Base-by-base conservation (phyloP, 2,329 filamentous ascomycete genomes). In the Pseudogymnoascus sp. region DNA sequence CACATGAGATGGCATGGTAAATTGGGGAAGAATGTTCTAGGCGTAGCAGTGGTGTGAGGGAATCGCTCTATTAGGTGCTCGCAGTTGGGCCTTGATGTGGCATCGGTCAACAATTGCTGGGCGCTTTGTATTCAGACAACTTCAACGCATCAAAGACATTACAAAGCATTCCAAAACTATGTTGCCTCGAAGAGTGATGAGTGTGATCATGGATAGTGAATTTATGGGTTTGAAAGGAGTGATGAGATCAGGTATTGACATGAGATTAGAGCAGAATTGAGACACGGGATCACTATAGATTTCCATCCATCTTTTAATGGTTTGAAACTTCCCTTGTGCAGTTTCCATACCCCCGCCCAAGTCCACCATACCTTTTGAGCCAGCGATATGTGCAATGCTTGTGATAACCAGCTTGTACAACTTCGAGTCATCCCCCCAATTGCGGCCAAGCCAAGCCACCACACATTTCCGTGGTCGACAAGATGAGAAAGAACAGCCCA, bases 1-100 rank as follows among this genome's bases (percentile, higher is more conserved):
- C 95, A 82, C 95, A 99, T 84, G 91, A 96, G 88, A 97, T 99
- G 95, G 90, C 91, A 83, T 99, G 93, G 87, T 99, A 97, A 82
- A 86, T 68, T 68, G 67, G 31, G 29, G 66, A 65, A 67, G 67
- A 68, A 63, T 65, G 62, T 61, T 68, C 68, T 66, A 68, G 71
- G 71, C 69, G 70, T 70, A 71, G 74, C 59, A 61, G 59, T 61
- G 59, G 34, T 61, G 39, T 61, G 59, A 42, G 39, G 59, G 39
- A 39, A 40, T 61, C 59, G 39, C 34, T 61, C 36, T 57, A 57
- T 57, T 61, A 42, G 59, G 59, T 42, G 59, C 59, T 61, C 59
- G 59, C 59, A 42, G 18, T 61, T 61, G 59, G 59, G 59, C 39
- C 59, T 61, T 61, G 59, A 61, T 61, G 59, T 40, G 39, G 39